Evolutionary conservation across 108 stramenopile genomes (phyloP), one percentile per base, ranked within the genome.

Genomic region (Nitzschia inconspicua): DNA sequence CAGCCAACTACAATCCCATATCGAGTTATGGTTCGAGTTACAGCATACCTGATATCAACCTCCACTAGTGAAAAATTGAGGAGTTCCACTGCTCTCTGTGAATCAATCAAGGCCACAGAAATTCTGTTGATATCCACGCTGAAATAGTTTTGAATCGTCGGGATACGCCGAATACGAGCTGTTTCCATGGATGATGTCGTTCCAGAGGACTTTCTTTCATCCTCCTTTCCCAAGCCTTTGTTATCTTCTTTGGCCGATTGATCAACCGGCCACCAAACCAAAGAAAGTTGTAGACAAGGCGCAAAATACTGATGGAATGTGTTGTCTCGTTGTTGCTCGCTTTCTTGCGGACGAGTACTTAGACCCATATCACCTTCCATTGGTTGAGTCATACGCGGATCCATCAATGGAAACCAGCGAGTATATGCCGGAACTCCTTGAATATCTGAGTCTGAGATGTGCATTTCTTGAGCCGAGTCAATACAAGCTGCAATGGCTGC

Each of bases 391-490:
- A 86, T 80, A 32, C 74, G 58, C 5, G 88, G 83, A 53, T 76
- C 64, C 47, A 58, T 70, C 37, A 93, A 57, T 6, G 92, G 92
- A 57, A 93, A 93, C 92, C 92, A 93, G 30, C 86, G 70, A 29
- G 63, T 51, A 36, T 90, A 88, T 14, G 60, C 44, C 46, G 70
- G 72, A 25, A 47, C 42, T 24, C 29, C 50, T 3, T 40, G 16
- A 1, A 5, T 23, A 10, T 64, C 60, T 24, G 37, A 47, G 32
- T 73, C 79, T 30, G 62, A 57, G 11, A 60, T 48, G 2, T 60
- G 34, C 2, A 60, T 48, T 3, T 65, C 59, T 25, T 68, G 69
- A 4, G 42, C 48, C 6, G 59, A 23, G 37, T 91, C 79, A 41
- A 80, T 70, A 54, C 83, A 85, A 35, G 84, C 86, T 49, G 70